Percentiles rank a stretch among this genome's conserved stretches.
Conservation (phyloP, 257 asterid genomes). For the Gardenia jasminoides region DNA sequence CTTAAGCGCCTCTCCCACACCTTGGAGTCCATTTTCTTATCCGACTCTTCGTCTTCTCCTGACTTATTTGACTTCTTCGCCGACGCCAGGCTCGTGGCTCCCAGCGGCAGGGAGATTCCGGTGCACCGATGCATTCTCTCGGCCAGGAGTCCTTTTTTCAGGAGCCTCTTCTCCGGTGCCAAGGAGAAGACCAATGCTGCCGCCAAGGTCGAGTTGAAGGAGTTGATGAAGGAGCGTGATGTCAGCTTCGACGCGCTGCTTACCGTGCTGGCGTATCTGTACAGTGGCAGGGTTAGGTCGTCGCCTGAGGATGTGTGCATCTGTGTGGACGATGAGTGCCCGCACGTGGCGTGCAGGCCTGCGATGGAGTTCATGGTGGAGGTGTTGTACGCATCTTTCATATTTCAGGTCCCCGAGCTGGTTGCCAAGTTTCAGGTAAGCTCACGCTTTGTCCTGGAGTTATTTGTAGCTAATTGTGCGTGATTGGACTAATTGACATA, state of each 20-base stretch:
- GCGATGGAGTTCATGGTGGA: constrained; percentile 63
- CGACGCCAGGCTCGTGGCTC: constrained; percentile 61
- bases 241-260: constrained; percentile 74
- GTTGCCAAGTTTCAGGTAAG: constrained; percentile 70
- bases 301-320: constrained; percentile 58
- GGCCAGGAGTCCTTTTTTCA: constrained; percentile 71
- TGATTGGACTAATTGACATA: too few species aligned
- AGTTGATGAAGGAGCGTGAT: constrained; percentile 61
- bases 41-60: constrained; percentile 37
- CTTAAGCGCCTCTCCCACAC: constrained; percentile 64
- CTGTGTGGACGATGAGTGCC: constrained; percentile 83
- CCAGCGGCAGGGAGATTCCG: constrained; percentile 64
- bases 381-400: constrained; percentile 63
- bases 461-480: background rate
- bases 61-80: constrained; percentile 67
- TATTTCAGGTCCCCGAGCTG: constrained; percentile 67
- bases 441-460: background rate
- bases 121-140: constrained; percentile 85
- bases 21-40: constrained; percentile 56
- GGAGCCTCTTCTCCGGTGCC: constrained; percentile 39
- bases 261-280: constrained; percentile 67
- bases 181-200: constrained; percentile 27
- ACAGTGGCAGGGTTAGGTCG: constrained; percentile 65
- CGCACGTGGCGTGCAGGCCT: constrained; percentile 84
- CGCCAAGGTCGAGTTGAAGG: constrained; percentile 54